Base-by-base conservation (phyloP, 768 basidiomycete species). In the Hericium rajendrae region DNA sequence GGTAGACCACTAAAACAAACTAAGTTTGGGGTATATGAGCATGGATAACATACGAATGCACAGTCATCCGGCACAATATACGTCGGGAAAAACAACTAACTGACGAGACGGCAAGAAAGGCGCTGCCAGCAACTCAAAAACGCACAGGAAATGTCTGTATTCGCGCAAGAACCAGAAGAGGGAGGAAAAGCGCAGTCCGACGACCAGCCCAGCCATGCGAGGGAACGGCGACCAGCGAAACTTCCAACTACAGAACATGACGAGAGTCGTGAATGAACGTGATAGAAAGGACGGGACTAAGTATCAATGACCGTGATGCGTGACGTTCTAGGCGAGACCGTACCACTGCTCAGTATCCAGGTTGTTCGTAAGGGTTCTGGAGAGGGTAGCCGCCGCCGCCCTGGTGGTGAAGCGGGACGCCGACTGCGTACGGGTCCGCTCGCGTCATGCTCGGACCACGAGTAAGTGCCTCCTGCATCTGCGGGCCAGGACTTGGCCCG, bases 401-500 rank as follows among this genome's bases (percentile, higher is more conserved):
- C 64, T 81, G 78, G 63, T 85, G 80, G 65, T 86, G 84, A 60
- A 83, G 74, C 46, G 86, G 84, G 15, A 85, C 75, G 55, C 76
- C 78, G 32, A 6, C 26, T 26, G 26, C 32, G 56, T 73, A 77
- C 52, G 68, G 70, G 60, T 83, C 81, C 55, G 73, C 74, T 48
- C 76, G 74, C 59, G 64, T 72, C 59, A 76, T 54, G 67, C 78
- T 83, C 15, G 79, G 76, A 37, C 77, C 79, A 57, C 76, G 76
- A 37, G 62, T 61, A 38, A 79, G 69, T 66, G 52, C 38, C 54
- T 84, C 76, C 53, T 77, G 73, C 83, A 85, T 84, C 57, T 73
- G 78, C 18, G 87, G 88, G 41, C 41, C 41, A 18, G 41, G 41
- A 18, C 41, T 43, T 13, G 48, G 48, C 13, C 48, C 48, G 26